These are phyloP conservation scores for Salmacisia buchloeana DNA, from an alignment of 1,284 basidiomycete species.

Conservation along the genomic window DNA sequence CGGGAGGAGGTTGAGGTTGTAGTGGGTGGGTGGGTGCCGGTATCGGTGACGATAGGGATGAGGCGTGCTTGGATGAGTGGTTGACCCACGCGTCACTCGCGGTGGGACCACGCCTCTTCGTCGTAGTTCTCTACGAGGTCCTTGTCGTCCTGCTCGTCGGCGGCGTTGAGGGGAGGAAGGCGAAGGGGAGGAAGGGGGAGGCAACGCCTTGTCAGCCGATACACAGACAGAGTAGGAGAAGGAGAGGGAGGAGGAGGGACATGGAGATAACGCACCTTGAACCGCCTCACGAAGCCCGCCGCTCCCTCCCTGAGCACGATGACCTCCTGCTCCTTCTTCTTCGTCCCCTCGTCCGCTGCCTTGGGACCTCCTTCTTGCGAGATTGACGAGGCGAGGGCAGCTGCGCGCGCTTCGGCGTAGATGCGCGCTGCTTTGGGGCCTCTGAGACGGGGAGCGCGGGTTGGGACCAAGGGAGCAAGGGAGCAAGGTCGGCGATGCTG, in stretches of 20 bases:
- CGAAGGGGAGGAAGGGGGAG: background rate
- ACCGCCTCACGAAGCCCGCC: constrained; percentile 41
- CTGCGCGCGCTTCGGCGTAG: constrained; percentile 43
- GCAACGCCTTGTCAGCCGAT: background rate
- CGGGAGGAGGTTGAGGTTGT: no score
- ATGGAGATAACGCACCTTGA: constrained; percentile 29
- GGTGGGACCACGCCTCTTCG: constrained; percentile 34
- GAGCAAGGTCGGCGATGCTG: background rate
- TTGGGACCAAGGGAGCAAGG: no score
- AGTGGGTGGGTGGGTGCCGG: no score
- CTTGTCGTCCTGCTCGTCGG: constrained; percentile 32
- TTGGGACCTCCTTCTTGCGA: background rate
- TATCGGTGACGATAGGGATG: no score
- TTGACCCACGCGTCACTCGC: no score
- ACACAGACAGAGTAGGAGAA: background rate
- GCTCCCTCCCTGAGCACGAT: constrained; percentile 50
- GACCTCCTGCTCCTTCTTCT: no score
- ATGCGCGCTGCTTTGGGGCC: constrained; percentile 51
- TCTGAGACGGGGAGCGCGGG: constrained; percentile 10
- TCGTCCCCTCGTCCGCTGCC: no score
- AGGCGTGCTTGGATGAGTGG: no score
- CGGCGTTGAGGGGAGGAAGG: no score
- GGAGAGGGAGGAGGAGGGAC: background rate
- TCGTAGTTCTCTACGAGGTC: constrained; percentile 47
- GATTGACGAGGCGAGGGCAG: constrained; percentile 14